phyloP scores from a whole-genome alignment of 2,329 filamentous ascomycete species.

The Ustulina deusta region DNA sequence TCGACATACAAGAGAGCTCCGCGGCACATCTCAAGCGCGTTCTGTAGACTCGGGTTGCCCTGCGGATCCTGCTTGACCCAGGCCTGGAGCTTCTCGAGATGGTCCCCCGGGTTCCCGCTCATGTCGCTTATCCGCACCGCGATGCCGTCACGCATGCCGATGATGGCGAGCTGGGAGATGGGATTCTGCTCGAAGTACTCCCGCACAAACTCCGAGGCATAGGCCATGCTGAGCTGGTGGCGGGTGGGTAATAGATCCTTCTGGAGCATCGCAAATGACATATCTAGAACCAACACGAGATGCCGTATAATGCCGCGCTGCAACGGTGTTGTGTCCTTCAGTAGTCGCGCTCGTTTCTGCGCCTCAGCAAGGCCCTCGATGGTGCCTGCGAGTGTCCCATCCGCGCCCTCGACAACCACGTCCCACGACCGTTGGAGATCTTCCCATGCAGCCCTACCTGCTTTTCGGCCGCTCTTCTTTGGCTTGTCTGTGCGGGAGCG shows the following conservation, averaged over 20 bases:
- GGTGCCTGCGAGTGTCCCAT: slow-evolving; percentile 78
- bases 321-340: slow-evolving; percentile 93
- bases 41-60: slow-evolving; percentile 86
- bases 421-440: slow-evolving; percentile 77
- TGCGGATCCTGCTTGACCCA: slow-evolving; percentile 75
- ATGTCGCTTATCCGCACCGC: slow-evolving; percentile 88
- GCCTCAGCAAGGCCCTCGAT: slow-evolving; percentile 83
- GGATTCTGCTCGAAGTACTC: slow-evolving; percentile 99
- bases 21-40: slow-evolving; percentile 94
- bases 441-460: slow-evolving; percentile 70
- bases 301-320: slow-evolving; percentile 99
- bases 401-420: slow-evolving; percentile 79
- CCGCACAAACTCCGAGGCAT: slow-evolving; percentile 86
- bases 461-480: slow-evolving; percentile 51
- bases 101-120: slow-evolving; percentile 89
- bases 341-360: slow-evolving; percentile 81
- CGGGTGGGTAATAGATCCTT: slow-evolving; percentile 93
- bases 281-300: slow-evolving; percentile 88
- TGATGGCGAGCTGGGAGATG: slow-evolving; percentile 91
- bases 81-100: slow-evolving; percentile 79
- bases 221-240: slow-evolving; percentile 83
- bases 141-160: slow-evolving; percentile 93
- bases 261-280: slow-evolving; percentile 93
- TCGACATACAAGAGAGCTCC: slow-evolving; percentile 81
- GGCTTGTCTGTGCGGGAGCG: slow-evolving; percentile 45